Evolutionary conservation across 352 stramenopile species (phyloP).

Genomic region (Bremia lactucae): DNA sequence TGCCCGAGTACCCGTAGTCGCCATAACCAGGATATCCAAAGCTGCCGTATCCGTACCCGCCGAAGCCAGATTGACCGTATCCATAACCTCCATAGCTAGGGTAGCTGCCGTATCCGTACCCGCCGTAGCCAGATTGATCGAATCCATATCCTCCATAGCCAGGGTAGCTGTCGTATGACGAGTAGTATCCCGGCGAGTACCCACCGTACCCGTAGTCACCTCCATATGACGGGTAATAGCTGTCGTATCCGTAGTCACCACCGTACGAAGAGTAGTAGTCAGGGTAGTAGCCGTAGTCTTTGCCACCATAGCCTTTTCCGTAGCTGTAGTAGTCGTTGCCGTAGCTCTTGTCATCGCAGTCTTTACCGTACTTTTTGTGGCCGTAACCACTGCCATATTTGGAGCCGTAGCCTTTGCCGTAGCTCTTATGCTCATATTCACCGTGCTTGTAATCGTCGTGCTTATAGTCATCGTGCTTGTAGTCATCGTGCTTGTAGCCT

Average conservation of each 20-base stretch:
- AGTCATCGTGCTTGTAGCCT: constrained; percentile 2
- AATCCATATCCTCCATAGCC: too few relatives aligned
- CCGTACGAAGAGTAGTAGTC: neutral
- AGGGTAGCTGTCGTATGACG: neutral
- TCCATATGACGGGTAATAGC: too few relatives aligned
- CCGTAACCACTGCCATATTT: constrained; percentile 2
- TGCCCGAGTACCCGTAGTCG: neutral
- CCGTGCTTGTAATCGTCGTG: neutral
- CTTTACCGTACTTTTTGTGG: neutral
- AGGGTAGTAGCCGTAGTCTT: neutral
- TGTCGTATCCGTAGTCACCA: neutral
- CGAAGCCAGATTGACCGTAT: neutral
- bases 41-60: too few relatives aligned
- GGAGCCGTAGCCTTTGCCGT: too few relatives aligned
- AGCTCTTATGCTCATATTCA: neutral
- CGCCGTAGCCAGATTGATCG: neutral
- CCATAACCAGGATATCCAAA: neutral
- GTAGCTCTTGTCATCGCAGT: neutral
- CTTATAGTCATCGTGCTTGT: neutral
- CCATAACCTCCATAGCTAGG: neutral
- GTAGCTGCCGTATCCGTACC: neutral
- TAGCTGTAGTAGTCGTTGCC: neutral
- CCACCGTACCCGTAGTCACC: neutral
- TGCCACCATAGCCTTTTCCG: neutral
- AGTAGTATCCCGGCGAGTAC: neutral